Evolutionary conservation across 495 filamentous ascomycete species (phyloP).

Genomic region (Pyrenula massariospora): DNA sequence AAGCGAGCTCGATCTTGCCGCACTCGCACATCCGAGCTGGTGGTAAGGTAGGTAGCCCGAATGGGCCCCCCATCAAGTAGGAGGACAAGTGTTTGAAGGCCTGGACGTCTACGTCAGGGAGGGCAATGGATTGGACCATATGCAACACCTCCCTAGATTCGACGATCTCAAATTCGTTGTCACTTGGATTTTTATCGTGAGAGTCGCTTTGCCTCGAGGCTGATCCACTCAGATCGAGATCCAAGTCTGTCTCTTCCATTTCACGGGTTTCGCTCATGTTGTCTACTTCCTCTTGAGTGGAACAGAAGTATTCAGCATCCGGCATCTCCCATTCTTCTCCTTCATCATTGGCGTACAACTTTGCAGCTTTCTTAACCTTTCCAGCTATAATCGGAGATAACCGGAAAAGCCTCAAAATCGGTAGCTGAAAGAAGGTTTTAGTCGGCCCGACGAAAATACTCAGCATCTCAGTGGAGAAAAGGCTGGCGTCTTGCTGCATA

Average conservation of each 20-base stretch:
- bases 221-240: neutral
- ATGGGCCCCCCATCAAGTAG: neutral
- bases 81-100: too few relatives aligned
- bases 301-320: neutral
- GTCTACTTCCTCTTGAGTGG: neutral
- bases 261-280: neutral
- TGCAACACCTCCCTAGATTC: neutral
- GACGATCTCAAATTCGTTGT: neutral
- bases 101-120: too few relatives aligned
- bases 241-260: neutral
- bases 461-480: neutral
- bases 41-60: neutral
- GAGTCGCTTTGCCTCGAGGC: too few relatives aligned
- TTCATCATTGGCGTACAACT: neutral
- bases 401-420: neutral
- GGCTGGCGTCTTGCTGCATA: too few relatives aligned
- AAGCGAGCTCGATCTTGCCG: neutral
- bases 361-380: neutral
- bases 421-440: neutral
- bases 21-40: neutral
- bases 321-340: neutral
- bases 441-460: neutral
- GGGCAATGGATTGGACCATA: neutral
- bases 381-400: neutral
- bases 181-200: neutral